Conservation (phyloP, 805 yeast genomes). For the Monosporozyma aquatica region DNA sequence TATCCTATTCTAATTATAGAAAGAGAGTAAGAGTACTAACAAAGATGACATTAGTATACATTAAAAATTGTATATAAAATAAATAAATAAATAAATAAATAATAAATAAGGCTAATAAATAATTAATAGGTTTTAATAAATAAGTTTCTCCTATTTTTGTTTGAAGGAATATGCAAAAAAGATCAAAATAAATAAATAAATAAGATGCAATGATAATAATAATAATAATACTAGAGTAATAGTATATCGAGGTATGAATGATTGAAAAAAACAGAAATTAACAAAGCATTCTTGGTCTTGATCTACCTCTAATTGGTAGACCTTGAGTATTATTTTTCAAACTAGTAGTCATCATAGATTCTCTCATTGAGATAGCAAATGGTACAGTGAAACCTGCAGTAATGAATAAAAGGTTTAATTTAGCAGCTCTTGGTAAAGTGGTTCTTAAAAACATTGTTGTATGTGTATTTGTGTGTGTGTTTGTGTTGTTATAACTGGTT, state of each 20-base stretch:
- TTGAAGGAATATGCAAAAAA: background rate
- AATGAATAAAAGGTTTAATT: conserved; percentile 1
- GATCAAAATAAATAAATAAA: background rate
- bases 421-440: conserved; percentile 1
- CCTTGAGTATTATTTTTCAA: background rate
- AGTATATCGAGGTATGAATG: too few relatives aligned
- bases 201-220: background rate
- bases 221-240: too few relatives aligned
- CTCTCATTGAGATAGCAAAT: conserved; percentile 4
- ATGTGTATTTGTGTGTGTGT: background rate
- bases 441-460: background rate
- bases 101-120: background rate
- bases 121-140: background rate
- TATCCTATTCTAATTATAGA: too few relatives aligned
- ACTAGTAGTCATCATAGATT: background rate
- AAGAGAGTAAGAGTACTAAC: too few relatives aligned
- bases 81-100: background rate
- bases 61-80: background rate
- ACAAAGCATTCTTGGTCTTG: conserved; percentile 6
- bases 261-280: background rate
- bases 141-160: too few relatives aligned
- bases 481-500: background rate
- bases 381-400: conserved; percentile 4
- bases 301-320: background rate
- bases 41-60: too few relatives aligned